Base-by-base conservation (phyloP, 2,329 filamentous ascomycete species). In the Fusarium verrucosum region DNA sequence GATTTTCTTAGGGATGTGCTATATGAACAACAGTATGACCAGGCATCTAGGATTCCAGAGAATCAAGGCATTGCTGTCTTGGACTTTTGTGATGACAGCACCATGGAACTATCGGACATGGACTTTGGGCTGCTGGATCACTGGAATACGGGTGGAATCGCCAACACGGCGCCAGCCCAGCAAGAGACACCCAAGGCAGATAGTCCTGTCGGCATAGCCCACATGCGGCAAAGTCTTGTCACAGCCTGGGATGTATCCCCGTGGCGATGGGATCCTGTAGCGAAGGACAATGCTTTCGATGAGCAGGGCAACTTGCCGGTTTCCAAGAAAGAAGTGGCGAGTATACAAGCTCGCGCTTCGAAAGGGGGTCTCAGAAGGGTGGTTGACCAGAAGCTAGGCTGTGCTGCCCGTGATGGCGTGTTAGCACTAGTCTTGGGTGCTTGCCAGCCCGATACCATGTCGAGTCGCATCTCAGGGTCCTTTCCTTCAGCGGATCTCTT, bases 371-470 rank as follows among this genome's bases (percentile, higher is more conserved):
- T 79, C 17, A 75, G 79, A 62, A 76, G 78, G 42, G 75, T 82
- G 13, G 69, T 82, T 36, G 70, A 74, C 4, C 81, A 83, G 37
- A 81, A 76, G 40, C 66, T 86, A 17, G 79, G 82, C 25, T 72
- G 76, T 22, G 76, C 81, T 7, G 81, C 78, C 19, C 82, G 87
- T 5, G 89, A 92, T 72, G 83, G 82, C 42, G 82, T 91, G 2
- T 77, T 92, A 52, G 87, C 84, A 11, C 81, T 91, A 56, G 84
- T 91, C 2, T 76, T 92, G 32, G 81, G 82, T 45, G 86, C 83
- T 5, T 88, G 84, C 66, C 83, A 82, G 42, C 79, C 78, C 35
- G 79, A 79, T 62, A 76, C 77, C 68, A 83, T 74, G 76, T 82
- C 75, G 75, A 82, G 72, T 58, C 82, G 79, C 45, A 84, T 86